Percentiles rank a stretch among this genome's conserved stretches.
These are phyloP conservation scores for Cordyceps javanica DNA, from an alignment of 2,329 filamentous ascomycete species.

Conservation along the genomic window DNA sequence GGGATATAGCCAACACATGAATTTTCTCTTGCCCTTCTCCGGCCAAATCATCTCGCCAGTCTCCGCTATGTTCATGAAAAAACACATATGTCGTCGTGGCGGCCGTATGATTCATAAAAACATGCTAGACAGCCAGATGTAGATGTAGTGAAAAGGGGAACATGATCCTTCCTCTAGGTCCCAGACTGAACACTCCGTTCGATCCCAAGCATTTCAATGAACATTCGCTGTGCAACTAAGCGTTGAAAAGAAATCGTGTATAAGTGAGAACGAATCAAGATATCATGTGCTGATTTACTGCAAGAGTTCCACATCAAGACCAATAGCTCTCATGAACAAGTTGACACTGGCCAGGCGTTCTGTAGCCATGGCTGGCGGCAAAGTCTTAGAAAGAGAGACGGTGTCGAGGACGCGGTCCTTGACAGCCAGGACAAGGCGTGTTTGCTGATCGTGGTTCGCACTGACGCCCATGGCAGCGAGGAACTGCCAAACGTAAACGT, in stretches of 20 bases:
- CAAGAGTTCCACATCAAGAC: conserved; percentile 83
- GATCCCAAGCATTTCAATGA: background rate
- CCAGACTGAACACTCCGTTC: background rate
- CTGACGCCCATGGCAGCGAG: conserved; percentile 91
- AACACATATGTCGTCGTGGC: conserved; percentile 3
- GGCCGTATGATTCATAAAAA: conserved; percentile 7
- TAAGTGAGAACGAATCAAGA: background rate
- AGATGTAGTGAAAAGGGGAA: background rate
- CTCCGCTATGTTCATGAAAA: background rate
- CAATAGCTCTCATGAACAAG: conserved; percentile 96
- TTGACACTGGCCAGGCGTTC: conserved; percentile 89
- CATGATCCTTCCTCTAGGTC: background rate
- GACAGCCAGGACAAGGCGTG: conserved; percentile 86
- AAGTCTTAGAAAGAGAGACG: conserved; percentile 77
- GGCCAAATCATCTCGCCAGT: conserved; percentile 9
- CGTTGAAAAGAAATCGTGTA: background rate
- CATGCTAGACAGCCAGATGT: background rate
- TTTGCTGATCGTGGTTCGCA: conserved; percentile 89
- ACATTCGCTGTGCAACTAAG: conserved; percentile 3
- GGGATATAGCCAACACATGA: conserved; percentile 4
- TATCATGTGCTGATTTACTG: conserved; percentile 30
- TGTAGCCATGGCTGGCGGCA: conserved; percentile 79
- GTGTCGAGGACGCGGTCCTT: conserved; percentile 98
- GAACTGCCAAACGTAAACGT: conserved; percentile 98
- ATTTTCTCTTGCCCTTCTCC: background rate